phyloP scores from a whole-genome alignment of 225 moss, liverwort and hornwort species.

The Pseudisothecium myosuroides region DNA sequence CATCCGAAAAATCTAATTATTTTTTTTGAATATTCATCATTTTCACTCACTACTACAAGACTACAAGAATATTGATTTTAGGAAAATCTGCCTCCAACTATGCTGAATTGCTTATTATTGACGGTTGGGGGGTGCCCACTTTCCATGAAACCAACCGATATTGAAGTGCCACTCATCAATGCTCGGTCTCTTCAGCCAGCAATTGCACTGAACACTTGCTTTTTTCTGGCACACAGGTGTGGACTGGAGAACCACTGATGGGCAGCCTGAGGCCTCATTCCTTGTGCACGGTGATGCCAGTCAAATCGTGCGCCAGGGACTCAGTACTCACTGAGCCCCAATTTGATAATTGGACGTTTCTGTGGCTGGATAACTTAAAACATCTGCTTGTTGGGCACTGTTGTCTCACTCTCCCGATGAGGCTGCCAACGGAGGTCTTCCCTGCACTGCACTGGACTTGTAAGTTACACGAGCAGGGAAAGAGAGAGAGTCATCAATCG shows the following conservation, averaged over 20 bases:
- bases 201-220: background rate
- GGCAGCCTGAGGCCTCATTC: background rate
- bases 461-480: background rate
- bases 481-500: background rate
- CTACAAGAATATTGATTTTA: too few species aligned
- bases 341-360: background rate
- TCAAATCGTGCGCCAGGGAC: background rate
- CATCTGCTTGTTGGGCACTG: background rate
- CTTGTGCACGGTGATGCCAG: background rate
- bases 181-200: background rate
- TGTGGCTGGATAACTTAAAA: background rate
- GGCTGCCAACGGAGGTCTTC: background rate
- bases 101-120: too few species aligned
- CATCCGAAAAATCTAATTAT: too few species aligned
- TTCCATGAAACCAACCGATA: background rate
- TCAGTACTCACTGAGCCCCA: background rate
- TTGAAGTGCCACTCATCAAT: background rate
- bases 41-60: too few species aligned
- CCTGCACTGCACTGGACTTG: too few species aligned
- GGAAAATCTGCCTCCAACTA: too few species aligned
- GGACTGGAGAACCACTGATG: background rate
- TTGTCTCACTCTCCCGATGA: background rate
- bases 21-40: too few species aligned
- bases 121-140: background rate
- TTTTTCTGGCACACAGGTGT: background rate